phyloP scores from a whole-genome alignment of 1,139 yeast genomes.

The Suhomyces kunorum region DNA sequence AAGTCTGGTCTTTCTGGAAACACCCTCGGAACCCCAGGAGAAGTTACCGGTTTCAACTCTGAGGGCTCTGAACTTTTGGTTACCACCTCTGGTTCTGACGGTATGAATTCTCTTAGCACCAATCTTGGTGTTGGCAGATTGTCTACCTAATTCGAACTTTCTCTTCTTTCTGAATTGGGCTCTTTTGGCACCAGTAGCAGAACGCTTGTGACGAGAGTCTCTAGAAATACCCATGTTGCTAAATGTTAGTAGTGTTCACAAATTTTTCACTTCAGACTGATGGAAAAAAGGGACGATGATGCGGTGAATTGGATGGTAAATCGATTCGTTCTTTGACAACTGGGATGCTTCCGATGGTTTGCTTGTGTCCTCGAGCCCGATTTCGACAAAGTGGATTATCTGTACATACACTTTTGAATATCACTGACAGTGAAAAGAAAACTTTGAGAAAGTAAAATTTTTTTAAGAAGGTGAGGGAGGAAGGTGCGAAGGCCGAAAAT shows the following conservation, averaged over 20 bases:
- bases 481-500: slow-evolving; percentile 6
- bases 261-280: slow-evolving; percentile 1
- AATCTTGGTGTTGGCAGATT: slow-evolving; percentile 98
- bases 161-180: slow-evolving; percentile 99
- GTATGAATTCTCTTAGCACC: slow-evolving; percentile 99
- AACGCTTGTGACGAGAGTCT: slow-evolving; percentile 99
- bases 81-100: slow-evolving; percentile 99
- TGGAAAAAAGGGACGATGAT: too few species aligned
- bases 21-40: slow-evolving; percentile 99
- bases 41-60: slow-evolving; percentile 99
- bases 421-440: slow-evolving; percentile 20
- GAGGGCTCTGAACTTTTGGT: slow-evolving; percentile 99
- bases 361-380: slow-evolving; percentile 1
- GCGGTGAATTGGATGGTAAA: neutral
- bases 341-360: neutral
- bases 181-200: slow-evolving; percentile 99
- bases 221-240: slow-evolving; percentile 97
- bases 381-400: slow-evolving; percentile 1
- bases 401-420: slow-evolving; percentile 22
- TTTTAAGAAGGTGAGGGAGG: slow-evolving; percentile 11
- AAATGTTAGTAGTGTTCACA: slow-evolving; percentile 29
- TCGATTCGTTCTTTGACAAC: neutral
- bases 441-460: slow-evolving; percentile 15
- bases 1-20: slow-evolving; percentile 98
- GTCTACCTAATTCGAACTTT: slow-evolving; percentile 99